Conservation (phyloP, 768 basidiomycete species). For the Crassisporium funariophilum region DNA sequence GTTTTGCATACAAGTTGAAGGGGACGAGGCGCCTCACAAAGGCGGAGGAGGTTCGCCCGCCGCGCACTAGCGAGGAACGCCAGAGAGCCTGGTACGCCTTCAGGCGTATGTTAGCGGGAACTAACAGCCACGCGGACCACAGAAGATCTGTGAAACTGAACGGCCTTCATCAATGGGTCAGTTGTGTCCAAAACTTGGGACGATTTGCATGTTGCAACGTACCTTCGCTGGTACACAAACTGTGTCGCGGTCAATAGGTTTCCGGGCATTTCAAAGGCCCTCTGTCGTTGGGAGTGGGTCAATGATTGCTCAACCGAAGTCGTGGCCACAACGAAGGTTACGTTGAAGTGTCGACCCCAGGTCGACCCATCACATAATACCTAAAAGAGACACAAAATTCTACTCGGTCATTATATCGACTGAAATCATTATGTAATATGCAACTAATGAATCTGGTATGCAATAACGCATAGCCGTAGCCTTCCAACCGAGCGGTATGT, state of each 20-base stretch:
- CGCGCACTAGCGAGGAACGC: neutral
- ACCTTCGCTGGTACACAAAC: neutral
- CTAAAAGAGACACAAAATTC: too few relatives aligned
- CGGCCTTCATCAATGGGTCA: neutral
- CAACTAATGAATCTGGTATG: too few relatives aligned
- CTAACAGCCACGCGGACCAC: neutral
- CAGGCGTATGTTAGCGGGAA: neutral
- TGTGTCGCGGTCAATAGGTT: neutral
- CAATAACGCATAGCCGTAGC: too few relatives aligned
- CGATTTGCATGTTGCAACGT: neutral
- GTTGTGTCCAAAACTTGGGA: neutral
- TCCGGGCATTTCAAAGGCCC: too few relatives aligned
- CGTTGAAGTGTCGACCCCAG: too few relatives aligned
- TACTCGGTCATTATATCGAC: too few relatives aligned
- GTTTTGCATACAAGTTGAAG: conserved; percentile 11
- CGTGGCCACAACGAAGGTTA: too few relatives aligned
- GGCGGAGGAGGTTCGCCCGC: neutral
- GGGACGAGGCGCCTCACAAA: conserved; percentile 3
- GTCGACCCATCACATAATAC: too few relatives aligned
- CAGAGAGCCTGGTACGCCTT: neutral
- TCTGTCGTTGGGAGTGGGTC: too few relatives aligned
- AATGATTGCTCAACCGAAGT: too few relatives aligned
- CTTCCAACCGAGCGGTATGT: too few relatives aligned
- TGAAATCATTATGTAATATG: too few relatives aligned
- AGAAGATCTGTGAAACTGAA: neutral